Evolutionary conservation across 768 basidiomycete genomes (phyloP).

Genomic region (Xanthoconium purpureum): DNA sequence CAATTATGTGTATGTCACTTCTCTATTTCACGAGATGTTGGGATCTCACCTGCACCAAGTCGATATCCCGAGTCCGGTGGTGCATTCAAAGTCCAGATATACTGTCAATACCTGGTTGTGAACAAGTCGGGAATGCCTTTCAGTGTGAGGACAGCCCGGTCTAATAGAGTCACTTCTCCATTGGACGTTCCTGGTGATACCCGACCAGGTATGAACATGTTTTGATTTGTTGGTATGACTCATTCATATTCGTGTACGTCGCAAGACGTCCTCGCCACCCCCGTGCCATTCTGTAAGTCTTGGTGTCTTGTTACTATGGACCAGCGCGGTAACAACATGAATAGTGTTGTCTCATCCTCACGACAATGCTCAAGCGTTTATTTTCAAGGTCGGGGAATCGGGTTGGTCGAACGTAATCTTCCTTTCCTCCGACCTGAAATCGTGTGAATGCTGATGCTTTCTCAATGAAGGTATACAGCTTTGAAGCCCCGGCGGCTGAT

Average conservation of each 20-base stretch:
- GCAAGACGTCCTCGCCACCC: constrained; percentile 46
- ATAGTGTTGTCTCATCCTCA: constrained; percentile 84
- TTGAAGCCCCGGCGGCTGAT: constrained; percentile 93
- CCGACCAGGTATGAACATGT: constrained; percentile 46
- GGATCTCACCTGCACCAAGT: constrained; percentile 33
- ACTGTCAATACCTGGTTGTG: constrained; percentile 82
- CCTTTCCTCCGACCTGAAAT: constrained; percentile 3
- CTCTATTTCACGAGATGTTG: neutral
- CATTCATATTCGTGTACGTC: constrained; percentile 3
- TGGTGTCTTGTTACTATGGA: neutral
- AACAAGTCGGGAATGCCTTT: constrained; percentile 94
- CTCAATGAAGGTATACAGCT: constrained; percentile 61
- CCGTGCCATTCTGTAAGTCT: constrained; percentile 79
- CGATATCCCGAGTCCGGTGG: constrained; percentile 88
- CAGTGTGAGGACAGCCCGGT: constrained; percentile 59
- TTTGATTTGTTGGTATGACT: constrained; percentile 12
- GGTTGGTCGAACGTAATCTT: constrained; percentile 78
- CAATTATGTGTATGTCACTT: constrained; percentile 80
- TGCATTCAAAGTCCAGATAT: constrained; percentile 94
- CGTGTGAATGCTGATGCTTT: constrained; percentile 4
- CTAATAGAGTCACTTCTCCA: constrained; percentile 57
- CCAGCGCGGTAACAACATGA: neutral
- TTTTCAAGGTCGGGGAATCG: constrained; percentile 78
- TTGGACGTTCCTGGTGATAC: constrained; percentile 85
- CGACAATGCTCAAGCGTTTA: constrained; percentile 78